These are phyloP conservation scores for Debaryomyces fabryi DNA, from an alignment of 1,139 yeast species.

Conservation along the genomic window DNA sequence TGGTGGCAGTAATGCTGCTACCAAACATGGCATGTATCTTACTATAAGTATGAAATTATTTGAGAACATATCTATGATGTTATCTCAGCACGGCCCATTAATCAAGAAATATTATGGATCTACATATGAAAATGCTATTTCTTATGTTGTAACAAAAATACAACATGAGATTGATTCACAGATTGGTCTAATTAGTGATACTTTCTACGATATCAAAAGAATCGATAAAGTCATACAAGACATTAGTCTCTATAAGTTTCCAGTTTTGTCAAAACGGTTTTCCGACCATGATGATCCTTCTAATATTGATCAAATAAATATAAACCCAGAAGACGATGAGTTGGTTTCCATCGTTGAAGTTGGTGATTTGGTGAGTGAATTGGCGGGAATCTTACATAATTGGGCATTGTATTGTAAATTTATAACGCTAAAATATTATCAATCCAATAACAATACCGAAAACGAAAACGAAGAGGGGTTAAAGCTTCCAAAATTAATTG, in stretches of 20 bases:
- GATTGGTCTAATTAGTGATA: conserved; percentile 83
- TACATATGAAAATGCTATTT: conserved; percentile 55
- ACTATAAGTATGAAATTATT: conserved; percentile 74
- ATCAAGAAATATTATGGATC: conserved; percentile 71
- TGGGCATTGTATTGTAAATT: conserved; percentile 88
- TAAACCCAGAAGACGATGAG: conserved; percentile 6
- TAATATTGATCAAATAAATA: conserved; percentile 2
- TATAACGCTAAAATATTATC: conserved; percentile 63
- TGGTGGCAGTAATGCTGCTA: conserved; percentile 33
- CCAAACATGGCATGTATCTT: conserved; percentile 57
- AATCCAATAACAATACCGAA: conserved; percentile 8
- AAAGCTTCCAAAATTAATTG: conserved; percentile 55
- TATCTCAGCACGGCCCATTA: conserved; percentile 82
- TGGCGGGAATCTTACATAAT: conserved; percentile 75
- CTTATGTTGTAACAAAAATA: conserved; percentile 67
- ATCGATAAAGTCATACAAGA: conserved; percentile 60
- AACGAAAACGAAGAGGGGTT: conserved; percentile 20
- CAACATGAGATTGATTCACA: conserved; percentile 91
- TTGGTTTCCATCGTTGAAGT: conserved; percentile 39
- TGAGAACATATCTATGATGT: conserved; percentile 82
- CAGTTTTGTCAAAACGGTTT: conserved; percentile 35
- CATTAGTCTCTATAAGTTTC: conserved; percentile 60
- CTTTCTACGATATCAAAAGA: conserved; percentile 75
- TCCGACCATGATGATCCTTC: conserved; percentile 22
- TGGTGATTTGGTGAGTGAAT: conserved; percentile 66